Evolutionary conservation across 805 yeast genomes (phyloP).

Genomic region (Pichia insulana): DNA sequence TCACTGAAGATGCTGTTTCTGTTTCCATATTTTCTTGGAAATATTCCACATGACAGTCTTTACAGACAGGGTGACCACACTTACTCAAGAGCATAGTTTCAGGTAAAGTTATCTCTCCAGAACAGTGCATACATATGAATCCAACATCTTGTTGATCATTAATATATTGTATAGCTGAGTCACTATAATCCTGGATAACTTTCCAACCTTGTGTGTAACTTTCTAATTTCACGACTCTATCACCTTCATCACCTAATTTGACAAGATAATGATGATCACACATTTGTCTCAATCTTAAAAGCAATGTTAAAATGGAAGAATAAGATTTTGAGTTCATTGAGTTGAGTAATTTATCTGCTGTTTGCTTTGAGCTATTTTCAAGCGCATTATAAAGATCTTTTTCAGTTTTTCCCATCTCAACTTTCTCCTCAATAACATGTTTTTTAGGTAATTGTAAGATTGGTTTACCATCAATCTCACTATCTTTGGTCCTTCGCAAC

Average conservation of each 20-base stretch:
- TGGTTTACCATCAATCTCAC: slow-evolving; percentile 71
- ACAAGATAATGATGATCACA: slow-evolving; percentile 75
- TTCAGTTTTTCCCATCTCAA: slow-evolving; percentile 49
- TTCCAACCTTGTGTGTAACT: slow-evolving; percentile 25
- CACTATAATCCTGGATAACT: slow-evolving; percentile 17
- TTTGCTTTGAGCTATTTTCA: slow-evolving; percentile 43
- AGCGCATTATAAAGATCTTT: slow-evolving; percentile 46
- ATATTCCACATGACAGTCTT: slow-evolving; percentile 46
- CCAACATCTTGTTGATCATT: slow-evolving; percentile 29
- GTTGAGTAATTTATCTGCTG: slow-evolving; percentile 40
- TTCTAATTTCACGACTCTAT: slow-evolving; percentile 29
- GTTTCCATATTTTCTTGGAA: slow-evolving; percentile 35
- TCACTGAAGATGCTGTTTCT: slow-evolving; percentile 24
- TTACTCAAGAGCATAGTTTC: slow-evolving; percentile 37
- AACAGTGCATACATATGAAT: slow-evolving; percentile 57
- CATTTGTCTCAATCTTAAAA: slow-evolving; percentile 78
- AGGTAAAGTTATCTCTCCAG: slow-evolving; percentile 40
- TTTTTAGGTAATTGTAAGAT: slow-evolving; percentile 64
- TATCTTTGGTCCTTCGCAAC: slow-evolving; percentile 64
- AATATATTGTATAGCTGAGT: slow-evolving; percentile 27
- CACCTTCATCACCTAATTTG: slow-evolving; percentile 45
- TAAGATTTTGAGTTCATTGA: slow-evolving; percentile 25
- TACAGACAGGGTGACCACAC: slow-evolving; percentile 75
- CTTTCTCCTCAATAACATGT: slow-evolving; percentile 36
- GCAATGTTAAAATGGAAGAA: slow-evolving; percentile 57